Percentiles rank a stretch among this genome's conserved stretches.
Evolutionary conservation across 768 basidiomycete species (phyloP).

Genomic region (Zangia roseola): DNA sequence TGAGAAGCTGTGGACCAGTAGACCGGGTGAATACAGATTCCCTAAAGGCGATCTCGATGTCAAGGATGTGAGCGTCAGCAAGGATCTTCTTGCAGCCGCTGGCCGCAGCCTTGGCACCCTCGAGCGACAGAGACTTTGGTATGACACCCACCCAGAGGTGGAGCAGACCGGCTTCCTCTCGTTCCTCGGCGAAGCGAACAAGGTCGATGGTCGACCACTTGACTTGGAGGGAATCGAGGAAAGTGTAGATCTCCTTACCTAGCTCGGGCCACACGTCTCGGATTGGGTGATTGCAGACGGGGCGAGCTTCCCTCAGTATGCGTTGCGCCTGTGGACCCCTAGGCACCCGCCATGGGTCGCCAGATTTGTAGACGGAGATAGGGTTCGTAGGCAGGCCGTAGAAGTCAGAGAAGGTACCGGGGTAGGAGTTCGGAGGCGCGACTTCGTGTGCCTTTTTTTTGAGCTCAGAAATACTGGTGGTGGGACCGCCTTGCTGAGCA

Average conservation of each 20-base stretch:
- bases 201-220: background rate
- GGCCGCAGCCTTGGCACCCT: background rate
- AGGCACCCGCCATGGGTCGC: background rate
- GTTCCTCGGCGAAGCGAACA: background rate
- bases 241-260: background rate
- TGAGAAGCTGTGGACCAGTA: background rate
- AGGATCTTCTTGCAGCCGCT: background rate
- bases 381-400: background rate
- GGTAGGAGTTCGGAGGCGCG: no score
- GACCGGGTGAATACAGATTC: background rate
- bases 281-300: background rate
- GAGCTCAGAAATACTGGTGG: no score
- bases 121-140: background rate
- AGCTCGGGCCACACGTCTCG: background rate
- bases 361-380: background rate
- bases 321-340: background rate
- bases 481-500: no score
- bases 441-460: no score
- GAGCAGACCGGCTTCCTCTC: background rate
- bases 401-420: no score
- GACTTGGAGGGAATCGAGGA: background rate
- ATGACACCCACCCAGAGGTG: background rate
- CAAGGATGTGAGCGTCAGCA: background rate
- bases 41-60: background rate
- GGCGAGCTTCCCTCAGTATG: background rate